Evolutionary conservation across 371 early-diverging fungal species (phyloP).

Genomic region (Actinomortierella ambigua): DNA sequence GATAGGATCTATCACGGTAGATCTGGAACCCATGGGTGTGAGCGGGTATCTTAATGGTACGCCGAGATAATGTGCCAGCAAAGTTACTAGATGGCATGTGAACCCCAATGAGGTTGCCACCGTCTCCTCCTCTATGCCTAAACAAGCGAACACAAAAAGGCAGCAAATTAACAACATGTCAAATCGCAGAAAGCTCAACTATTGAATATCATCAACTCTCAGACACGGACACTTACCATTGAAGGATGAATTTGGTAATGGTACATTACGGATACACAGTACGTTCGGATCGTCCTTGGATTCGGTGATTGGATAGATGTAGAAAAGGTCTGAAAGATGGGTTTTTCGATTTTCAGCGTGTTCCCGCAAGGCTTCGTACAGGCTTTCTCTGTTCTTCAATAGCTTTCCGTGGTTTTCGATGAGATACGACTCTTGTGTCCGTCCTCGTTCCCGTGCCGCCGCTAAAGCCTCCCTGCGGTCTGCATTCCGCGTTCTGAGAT

Average conservation of each 20-base stretch:
- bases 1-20: constrained; percentile 73
- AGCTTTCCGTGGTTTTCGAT: constrained; percentile 50
- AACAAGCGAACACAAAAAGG: neutral
- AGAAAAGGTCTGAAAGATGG: constrained; percentile 62
- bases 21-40: constrained; percentile 76
- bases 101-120: constrained; percentile 79
- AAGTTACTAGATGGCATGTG: constrained; percentile 69
- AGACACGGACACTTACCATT: constrained; percentile 41
- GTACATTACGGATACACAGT: constrained; percentile 67
- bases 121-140: constrained; percentile 68
- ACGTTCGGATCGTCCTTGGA: constrained; percentile 57
- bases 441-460: constrained; percentile 44
- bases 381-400: constrained; percentile 55
- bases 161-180: constrained; percentile 2
- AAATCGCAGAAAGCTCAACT: neutral
- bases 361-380: constrained; percentile 48
- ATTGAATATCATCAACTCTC: neutral
- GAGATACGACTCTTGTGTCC: constrained; percentile 47
- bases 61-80: constrained; percentile 76
- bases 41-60: constrained; percentile 80
- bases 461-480: constrained; percentile 26
- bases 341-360: constrained; percentile 55
- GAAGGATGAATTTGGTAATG: constrained; percentile 68
- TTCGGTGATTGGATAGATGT: constrained; percentile 69
- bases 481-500: constrained; percentile 25